Base-by-base conservation (phyloP, 331 rosid species). In the Cucumis variabilis region DNA sequence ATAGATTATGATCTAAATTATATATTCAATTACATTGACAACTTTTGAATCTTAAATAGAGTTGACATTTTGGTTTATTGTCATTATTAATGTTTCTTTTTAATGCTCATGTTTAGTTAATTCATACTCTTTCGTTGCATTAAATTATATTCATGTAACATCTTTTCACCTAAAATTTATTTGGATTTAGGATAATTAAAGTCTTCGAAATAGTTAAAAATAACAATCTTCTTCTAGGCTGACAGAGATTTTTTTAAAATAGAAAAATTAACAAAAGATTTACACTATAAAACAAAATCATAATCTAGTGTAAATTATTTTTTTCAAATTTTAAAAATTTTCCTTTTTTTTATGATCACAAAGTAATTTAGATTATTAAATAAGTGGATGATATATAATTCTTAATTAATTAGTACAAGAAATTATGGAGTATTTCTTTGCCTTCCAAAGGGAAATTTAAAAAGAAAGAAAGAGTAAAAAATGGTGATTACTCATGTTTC, bases 21-120 rank as follows among this genome's bases (percentile, higher is more conserved):
- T 72, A 7, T 33, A 17, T 33, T 33, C 25, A 72, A 33, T 72
- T 25, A 17, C 41, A 72, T 19, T 72, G 51, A 2, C 51, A 33
- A 23, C 48, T 37, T 72, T 33, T 72, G 15, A 72, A 33, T 72
- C 51, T 72, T 72, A 72, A 72, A 72, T 37, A 72, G 25, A 72
- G 78, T 72, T 72, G 78, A 37, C 78, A 72, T 72, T 72, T 30
- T 9, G 6, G 1, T 28, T 28, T 27, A 27, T 70, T 15, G 73
- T 25, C 37, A 70, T 70, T 70, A 70, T 70, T 70, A 70, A 14
- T 70, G 76, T 70, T 23, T 70, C 76, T 30, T 69, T 33, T 69
- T 28, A 69, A 69, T 69, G 75, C 11, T 69, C 11, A 69, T 69
- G 75, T 69, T 33, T 16, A 33, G 48, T 16, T 71, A 15, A 70